Base-by-base conservation (phyloP, 108 stramenopile species). In the Chaetoceros tenuissimus region DNA sequence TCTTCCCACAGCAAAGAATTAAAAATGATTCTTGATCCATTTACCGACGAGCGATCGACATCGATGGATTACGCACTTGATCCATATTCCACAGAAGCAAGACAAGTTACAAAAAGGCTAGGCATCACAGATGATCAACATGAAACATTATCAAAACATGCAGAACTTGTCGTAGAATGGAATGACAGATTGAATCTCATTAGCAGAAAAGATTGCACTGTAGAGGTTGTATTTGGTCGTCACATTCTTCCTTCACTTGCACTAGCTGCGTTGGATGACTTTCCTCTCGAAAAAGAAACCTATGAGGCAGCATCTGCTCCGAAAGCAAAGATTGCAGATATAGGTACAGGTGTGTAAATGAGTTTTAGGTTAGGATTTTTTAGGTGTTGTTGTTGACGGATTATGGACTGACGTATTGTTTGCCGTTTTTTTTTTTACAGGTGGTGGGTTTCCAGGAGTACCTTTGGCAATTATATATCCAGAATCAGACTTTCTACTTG, bases 401-500 rank as follows among this genome's bases (percentile, higher is more conserved):
- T n/a, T n/a, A n/a, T n/a, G n/a, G n/a, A n/a, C n/a, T n/a, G n/a
- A n/a, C 3, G 70, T 17, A 44, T 44, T 17, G 13, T 16, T 44
- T 44, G 16, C 17, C 43, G 43, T 44, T 17, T 17, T 16, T 44
- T 13, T 16, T 44, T 16, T 44, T 10, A 30, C 47, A 2, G 82
- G 75, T 10, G 88, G 91, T n/a, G 94, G 94, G 13, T 92, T 95
- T 71, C 94, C 94, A 17, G 94, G 94, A 18, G 59, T 95, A 5
- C 94, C 94, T 2, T 55, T 95, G 40, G 90, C 94, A 29, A 80
- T 95, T 61, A 62, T 74, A 27, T 64, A 70, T 48, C 90, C 94
- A 18, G 44, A 80, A 10, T 20, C 61, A 24, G 53, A 79, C 20
- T 95, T 95, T 67, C 64, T 77, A 40, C 60, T 95, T 28, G 75